A percentile compares a stretch with the other conserved stretches of the same genome.
phyloP scores from a whole-genome alignment of 352 stramenopile species.

The Globisporangium megalacanthum region DNA sequence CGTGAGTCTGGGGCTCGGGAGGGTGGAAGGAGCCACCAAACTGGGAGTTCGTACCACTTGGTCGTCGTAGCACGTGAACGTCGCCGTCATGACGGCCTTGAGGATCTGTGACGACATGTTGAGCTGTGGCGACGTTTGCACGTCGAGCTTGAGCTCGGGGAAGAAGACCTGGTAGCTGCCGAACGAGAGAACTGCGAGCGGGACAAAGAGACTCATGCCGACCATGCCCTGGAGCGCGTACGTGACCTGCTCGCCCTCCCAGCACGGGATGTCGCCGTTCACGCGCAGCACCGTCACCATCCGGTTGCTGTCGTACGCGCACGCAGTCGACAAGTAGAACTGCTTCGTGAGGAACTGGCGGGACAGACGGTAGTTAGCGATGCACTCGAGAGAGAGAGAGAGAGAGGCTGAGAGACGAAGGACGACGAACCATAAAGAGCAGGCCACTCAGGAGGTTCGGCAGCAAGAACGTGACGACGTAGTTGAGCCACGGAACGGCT shows the following conservation, averaged over 20 bases:
- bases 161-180: slow-evolving; percentile 37
- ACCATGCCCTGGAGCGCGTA: slow-evolving; percentile 28
- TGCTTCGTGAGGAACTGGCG: slow-evolving; percentile 28
- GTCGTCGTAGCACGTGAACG: slow-evolving; percentile 29
- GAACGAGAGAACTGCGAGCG: slow-evolving; percentile 27
- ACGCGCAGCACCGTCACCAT: slow-evolving; percentile 20
- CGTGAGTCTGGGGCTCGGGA: background rate
- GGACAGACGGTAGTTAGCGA: background rate
- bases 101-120: slow-evolving; percentile 31
- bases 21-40: background rate
- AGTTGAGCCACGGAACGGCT: slow-evolving; percentile 28
- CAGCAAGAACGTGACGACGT: slow-evolving; percentile 29
- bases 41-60: slow-evolving; percentile 20
- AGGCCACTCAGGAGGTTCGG: slow-evolving; percentile 22
- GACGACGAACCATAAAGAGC: slow-evolving; percentile 23
- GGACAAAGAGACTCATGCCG: slow-evolving; percentile 34
- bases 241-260: slow-evolving; percentile 16
- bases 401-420: too few species aligned
- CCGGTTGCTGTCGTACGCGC: slow-evolving; percentile 4
- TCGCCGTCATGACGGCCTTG: slow-evolving; percentile 29
- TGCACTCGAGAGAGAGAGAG: too few species aligned
- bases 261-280: slow-evolving; percentile 25
- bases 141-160: slow-evolving; percentile 33
- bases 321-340: slow-evolving; percentile 26
- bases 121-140: slow-evolving; percentile 29